Evolutionary conservation across 768 basidiomycete species (phyloP).

Genomic region (Tremella mesenterica): DNA sequence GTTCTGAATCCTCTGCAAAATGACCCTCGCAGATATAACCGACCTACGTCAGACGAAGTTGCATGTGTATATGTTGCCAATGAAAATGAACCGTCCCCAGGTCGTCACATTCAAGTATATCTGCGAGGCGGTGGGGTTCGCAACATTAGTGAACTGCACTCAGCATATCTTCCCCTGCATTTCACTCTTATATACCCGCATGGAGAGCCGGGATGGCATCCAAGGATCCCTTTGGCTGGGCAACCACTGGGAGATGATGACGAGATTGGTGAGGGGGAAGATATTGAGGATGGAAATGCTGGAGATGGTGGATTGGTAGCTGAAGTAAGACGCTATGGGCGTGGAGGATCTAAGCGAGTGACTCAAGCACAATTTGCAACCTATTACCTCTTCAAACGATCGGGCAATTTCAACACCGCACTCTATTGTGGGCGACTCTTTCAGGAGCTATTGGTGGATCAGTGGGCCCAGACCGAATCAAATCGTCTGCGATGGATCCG

Average conservation of each 20-base stretch:
- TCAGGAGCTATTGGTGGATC: constrained; percentile 50
- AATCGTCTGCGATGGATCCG: constrained; percentile 42
- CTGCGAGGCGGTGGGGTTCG: no score
- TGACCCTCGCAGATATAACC: no score
- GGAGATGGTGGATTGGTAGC: no score
- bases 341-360: background rate
- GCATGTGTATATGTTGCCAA: no score
- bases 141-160: background rate
- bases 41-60: no score
- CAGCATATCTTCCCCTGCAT: background rate
- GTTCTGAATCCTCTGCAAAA: no score
- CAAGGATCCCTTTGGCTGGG: background rate
- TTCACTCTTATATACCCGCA: background rate
- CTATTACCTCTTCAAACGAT: background rate
- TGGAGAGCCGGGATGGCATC: background rate
- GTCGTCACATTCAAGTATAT: no score
- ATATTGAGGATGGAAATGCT: no score
- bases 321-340: no score
- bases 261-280: background rate
- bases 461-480: constrained; percentile 49
- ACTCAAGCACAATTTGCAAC: background rate
- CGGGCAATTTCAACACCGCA: constrained; percentile 27
- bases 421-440: constrained; percentile 46
- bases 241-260: background rate
- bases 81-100: no score